Percentiles rank a stretch among this genome's conserved stretches.
phyloP scores from a whole-genome alignment of 345 rosid species.

The Excoecaria agallocha region DNA sequence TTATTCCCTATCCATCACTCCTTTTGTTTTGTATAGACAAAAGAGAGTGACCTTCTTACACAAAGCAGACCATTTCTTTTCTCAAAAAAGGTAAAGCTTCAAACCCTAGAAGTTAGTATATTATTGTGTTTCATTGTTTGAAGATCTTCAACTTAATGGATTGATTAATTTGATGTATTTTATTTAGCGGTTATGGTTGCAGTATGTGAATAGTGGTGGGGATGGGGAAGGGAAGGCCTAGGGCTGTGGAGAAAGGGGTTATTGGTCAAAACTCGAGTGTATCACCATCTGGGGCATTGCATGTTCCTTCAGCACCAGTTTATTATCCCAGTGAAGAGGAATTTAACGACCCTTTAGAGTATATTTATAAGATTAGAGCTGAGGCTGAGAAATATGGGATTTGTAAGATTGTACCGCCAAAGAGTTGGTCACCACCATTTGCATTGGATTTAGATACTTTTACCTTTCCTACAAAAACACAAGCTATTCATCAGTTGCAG shows the following conservation, averaged over 20 bases:
- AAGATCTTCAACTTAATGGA: background rate
- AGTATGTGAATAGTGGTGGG: constrained; percentile 9
- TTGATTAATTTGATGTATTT: background rate
- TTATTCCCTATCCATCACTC: background rate
- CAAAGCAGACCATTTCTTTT: background rate
- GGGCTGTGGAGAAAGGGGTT: constrained; percentile 71
- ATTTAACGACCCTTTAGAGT: constrained; percentile 79
- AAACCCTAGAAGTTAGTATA: constrained; percentile 12
- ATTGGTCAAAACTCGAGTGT: constrained; percentile 51
- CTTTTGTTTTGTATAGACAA: background rate
- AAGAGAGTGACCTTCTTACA: background rate
- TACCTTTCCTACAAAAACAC: constrained; percentile 83
- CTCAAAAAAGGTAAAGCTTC: constrained; percentile 1
- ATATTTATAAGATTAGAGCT: constrained; percentile 66
- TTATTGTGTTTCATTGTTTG: background rate
- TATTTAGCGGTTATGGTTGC: background rate
- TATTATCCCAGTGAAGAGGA: constrained; percentile 82
- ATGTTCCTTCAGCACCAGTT: constrained; percentile 64
- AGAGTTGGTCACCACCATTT: constrained; percentile 73
- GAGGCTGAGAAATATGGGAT: constrained; percentile 93
- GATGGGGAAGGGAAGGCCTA: constrained; percentile 92
- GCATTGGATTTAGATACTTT: constrained; percentile 63
- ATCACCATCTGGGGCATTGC: constrained; percentile 32
- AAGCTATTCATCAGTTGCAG: constrained; percentile 95
- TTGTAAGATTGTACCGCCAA: constrained; percentile 90